Percentiles rank a stretch among this genome's conserved stretches.
These are phyloP conservation scores for Tolypocladium inflatum DNA, from an alignment of 2,329 filamentous ascomycete species.

Conservation along the genomic window DNA sequence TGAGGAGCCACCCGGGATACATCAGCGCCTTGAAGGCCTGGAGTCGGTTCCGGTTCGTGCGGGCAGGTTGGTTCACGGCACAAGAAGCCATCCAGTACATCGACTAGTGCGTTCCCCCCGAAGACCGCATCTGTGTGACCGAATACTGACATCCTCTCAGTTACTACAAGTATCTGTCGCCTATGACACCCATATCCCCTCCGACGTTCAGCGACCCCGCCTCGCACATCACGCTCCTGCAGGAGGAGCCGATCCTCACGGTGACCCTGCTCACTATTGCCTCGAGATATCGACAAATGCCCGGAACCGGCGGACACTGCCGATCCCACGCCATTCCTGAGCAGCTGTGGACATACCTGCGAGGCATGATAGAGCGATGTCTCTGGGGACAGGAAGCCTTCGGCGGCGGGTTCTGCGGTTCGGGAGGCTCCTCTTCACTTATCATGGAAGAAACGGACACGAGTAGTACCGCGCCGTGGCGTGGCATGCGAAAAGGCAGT, in stretches of 20 bases:
- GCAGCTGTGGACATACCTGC: slow-evolving; percentile 87
- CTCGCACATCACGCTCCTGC: slow-evolving; percentile 70
- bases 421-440: slow-evolving; percentile 36
- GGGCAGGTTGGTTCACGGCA: slow-evolving; percentile 91
- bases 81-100: slow-evolving; percentile 91
- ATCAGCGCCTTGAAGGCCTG: slow-evolving; percentile 74
- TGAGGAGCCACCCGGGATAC: slow-evolving; percentile 44
- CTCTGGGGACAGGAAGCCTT: slow-evolving; percentile 97
- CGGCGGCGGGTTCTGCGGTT: slow-evolving; percentile 75
- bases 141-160: slow-evolving; percentile 26
- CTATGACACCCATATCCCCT: slow-evolving; percentile 86
- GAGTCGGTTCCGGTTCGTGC: slow-evolving; percentile 88
- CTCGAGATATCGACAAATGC: slow-evolving; percentile 74
- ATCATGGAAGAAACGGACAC: slow-evolving; percentile 47
- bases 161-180: slow-evolving; percentile 86
- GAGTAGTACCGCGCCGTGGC: slow-evolving; percentile 60
- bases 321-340: slow-evolving; percentile 89
- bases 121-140: neutral
- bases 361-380: slow-evolving; percentile 89
- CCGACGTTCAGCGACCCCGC: slow-evolving; percentile 80
- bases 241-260: slow-evolving; percentile 85
- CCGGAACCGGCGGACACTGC: slow-evolving; percentile 70
- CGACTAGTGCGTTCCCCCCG: slow-evolving; percentile 57
- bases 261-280: slow-evolving; percentile 88
- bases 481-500: slow-evolving; percentile 65